Evolutionary conservation across 345 rosid genomes (phyloP).

Genomic region (Firmiana major): DNA sequence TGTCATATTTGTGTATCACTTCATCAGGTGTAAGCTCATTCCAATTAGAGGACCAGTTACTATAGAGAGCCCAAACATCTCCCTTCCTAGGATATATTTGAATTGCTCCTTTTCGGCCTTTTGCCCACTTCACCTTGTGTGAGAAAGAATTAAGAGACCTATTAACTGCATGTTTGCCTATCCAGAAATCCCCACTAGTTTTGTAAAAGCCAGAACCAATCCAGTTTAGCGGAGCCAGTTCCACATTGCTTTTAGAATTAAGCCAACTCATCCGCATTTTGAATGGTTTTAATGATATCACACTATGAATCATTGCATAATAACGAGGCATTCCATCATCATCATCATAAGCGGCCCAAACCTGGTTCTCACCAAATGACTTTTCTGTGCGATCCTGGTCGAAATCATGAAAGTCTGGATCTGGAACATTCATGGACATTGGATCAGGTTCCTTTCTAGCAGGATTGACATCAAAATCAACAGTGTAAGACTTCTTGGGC

Average conservation of each 20-base stretch:
- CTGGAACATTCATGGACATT: constrained; percentile 44
- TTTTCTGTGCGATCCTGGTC: constrained; percentile 46
- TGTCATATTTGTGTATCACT: constrained; percentile 45
- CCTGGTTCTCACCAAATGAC: constrained; percentile 48
- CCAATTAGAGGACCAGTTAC: constrained; percentile 64
- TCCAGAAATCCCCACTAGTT: constrained; percentile 48
- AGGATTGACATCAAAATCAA: constrained; percentile 13
- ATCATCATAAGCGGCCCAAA: constrained; percentile 65
- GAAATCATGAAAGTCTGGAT: constrained; percentile 66
- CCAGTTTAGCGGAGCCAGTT: constrained; percentile 51
- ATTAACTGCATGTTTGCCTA: constrained; percentile 40
- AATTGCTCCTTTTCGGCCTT: constrained; percentile 44
- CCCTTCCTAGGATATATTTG: constrained; percentile 52
- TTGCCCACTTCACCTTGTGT: constrained; percentile 56
- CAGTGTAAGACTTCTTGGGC: constrained; percentile 9
- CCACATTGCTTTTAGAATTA: constrained; percentile 40
- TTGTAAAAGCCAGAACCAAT: constrained; percentile 49
- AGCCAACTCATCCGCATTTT: constrained; percentile 63
- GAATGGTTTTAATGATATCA: constrained; percentile 52
- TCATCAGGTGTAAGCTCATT: constrained; percentile 38
- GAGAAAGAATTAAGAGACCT: constrained; percentile 52
- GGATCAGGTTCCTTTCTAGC: background rate
- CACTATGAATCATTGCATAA: constrained; percentile 51
- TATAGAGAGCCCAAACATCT: constrained; percentile 57
- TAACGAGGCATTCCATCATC: constrained; percentile 70